Evolutionary conservation across 805 yeast genomes (phyloP), one percentile per base, ranked within the genome.

Genomic region (Wickerhamomyces tratensis): DNA sequence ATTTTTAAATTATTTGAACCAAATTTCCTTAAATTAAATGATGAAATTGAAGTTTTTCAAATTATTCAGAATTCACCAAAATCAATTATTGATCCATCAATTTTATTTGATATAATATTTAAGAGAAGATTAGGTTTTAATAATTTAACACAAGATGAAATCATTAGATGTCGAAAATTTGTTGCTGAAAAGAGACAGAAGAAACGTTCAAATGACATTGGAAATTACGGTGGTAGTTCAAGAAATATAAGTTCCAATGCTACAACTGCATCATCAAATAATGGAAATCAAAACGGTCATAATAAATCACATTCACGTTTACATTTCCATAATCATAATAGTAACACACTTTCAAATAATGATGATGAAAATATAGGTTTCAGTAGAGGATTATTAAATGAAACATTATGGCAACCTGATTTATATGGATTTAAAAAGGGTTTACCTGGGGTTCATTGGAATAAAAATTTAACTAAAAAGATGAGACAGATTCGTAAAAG

Each of bases 1-100:
- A 74, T 93, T 12, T 75, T 89, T 58, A 84, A 85, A 54, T 60
- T 81, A 48, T 70, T 88, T 41, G 89, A 85, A 53, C 82, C 86
- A 2, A 75, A 75, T 39, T 70, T 89, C 44, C 51, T 58, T 15
- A 59, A 54, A 20, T 54, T 67, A 5, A 63, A 61, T 33, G 76
- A 68, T 46, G 77, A 71, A 43, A 74, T 77, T 70, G 85, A 79
- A 49, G 62, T 87, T 15, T 93, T 91, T 56, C 97, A 89, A 63
- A 70, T 80, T 33, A 74, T 91, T 49, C 98, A 91, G 61, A 81
- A 83, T 46, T 76, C 73, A 31, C 98, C 98, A 5, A 82, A 81
- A 50, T 63, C 68, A 26, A 52, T 86, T 14, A 52, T 85, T 5
- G 83, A 88, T 58, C 88, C 93, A 3, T 78, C 80, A 49, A 61